Conservation (phyloP, 2,329 filamentous ascomycete species). For the Coniochaeta ligniaria region DNA sequence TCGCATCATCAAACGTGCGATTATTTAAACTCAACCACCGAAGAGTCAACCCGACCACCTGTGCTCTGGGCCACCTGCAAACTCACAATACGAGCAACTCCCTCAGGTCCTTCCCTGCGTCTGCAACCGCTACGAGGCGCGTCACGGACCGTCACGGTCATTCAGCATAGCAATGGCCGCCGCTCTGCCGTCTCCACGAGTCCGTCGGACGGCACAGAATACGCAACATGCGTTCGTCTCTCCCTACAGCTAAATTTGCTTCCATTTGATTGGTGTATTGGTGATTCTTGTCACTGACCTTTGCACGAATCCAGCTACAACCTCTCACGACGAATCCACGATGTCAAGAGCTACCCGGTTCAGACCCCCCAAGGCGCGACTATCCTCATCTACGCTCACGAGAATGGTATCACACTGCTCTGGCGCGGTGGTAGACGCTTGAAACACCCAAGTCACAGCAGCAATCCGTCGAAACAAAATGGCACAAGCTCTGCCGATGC, state of each 20-base stretch:
- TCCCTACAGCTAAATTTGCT: neutral
- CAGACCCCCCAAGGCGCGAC: conserved; percentile 56
- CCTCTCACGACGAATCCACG: conserved; percentile 48
- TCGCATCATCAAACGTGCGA: too few relatives aligned
- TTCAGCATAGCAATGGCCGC: conserved; percentile 14
- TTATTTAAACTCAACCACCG: neutral
- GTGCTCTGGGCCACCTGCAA: neutral
- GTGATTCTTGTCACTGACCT: neutral
- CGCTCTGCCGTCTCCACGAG: conserved; percentile 23
- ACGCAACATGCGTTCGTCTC: conserved; percentile 38
- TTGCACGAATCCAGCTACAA: conserved; percentile 41
- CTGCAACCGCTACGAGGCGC: neutral
- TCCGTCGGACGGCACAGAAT: conserved; percentile 40
- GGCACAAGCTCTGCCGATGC: conserved; percentile 40
- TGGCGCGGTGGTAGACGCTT: conserved; percentile 59
- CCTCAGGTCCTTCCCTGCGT: neutral
- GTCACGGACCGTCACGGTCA: neutral
- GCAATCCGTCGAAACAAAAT: conserved; percentile 38
- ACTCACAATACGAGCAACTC: neutral
- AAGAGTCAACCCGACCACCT: neutral
- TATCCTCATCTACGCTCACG: conserved; percentile 56
- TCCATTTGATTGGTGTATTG: neutral
- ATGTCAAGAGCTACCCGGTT: conserved; percentile 54
- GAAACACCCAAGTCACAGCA: conserved; percentile 33
- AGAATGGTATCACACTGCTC: conserved; percentile 52